Conservation (phyloP, 306 rosid species). For the Acacia melanoxylon region DNA sequence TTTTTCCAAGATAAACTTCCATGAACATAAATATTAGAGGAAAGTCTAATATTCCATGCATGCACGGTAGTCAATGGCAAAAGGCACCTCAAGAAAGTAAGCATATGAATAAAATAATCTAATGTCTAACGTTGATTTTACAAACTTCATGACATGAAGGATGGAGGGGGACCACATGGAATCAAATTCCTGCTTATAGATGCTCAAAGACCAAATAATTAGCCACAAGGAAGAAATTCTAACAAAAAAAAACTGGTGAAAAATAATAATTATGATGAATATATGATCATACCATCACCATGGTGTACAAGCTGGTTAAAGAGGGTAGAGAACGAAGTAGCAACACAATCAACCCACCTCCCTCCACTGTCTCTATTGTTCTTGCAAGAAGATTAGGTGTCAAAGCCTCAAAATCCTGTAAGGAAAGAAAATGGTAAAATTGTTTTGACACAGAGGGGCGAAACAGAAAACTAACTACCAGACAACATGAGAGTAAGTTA, state of each 20-base stretch:
- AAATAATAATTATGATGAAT: slow-evolving; percentile 21
- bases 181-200: background rate
- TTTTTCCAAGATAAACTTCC: background rate
- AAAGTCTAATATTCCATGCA: background rate
- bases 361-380: slow-evolving; percentile 96
- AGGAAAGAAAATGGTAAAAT: slow-evolving; percentile 29
- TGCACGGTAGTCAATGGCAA: background rate
- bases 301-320: slow-evolving; percentile 87
- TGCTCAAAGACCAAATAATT: background rate
- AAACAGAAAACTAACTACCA: slow-evolving; percentile 5
- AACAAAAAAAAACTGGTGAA: background rate
- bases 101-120: background rate
- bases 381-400: slow-evolving; percentile 94
- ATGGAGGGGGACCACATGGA: background rate
- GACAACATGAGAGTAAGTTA: slow-evolving; percentile 30
- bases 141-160: background rate
- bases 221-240: background rate
- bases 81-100: background rate
- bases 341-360: slow-evolving; percentile 89
- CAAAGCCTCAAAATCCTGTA: slow-evolving; percentile 92
- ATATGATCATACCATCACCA: slow-evolving; percentile 82
- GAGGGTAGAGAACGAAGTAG: slow-evolving; percentile 79
- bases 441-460: background rate
- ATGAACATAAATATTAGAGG: background rate
- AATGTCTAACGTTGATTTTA: background rate